Base-by-base conservation (phyloP, 2,329 filamentous ascomycete species). In the Fusarium pseudonygamai region DNA sequence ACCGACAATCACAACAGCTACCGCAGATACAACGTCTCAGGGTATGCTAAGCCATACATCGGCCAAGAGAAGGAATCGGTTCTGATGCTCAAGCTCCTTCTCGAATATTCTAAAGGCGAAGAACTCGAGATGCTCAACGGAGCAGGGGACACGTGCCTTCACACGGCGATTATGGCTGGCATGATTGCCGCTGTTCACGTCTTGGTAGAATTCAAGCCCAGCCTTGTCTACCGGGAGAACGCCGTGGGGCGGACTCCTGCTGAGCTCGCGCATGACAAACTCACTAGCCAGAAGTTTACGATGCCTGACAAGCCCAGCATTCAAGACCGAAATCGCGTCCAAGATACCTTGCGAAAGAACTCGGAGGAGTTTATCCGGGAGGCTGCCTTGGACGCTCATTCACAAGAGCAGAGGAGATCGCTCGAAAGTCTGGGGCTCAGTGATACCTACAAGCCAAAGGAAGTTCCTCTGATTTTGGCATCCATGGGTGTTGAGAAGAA, bases 161-260 rank as follows among this genome's bases (percentile, higher is more conserved):
- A 94, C 76, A 86, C 84, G 1, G 85, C 87, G 16, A 85, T 90
- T 26, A 78, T 82, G 61, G 78, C 80, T 13, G 75, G 81, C 18
- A 73, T 82, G 40, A 73, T 83, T 13, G 78, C 77, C 40, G 73
- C 87, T 3, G 75, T 83, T 43, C 80, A 83, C 20, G 76, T 83
- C 6, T 76, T 93, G 7, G 81, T 95, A 16, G 82, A 87, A 15
- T 83, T 83, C 72, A 85, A 88, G 24, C 88, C 91, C 0, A 84
- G 85, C 32, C 84, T 95, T 4, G 82, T 94, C 1, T 87, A 89
- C 74, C 88, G 91, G 28, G 94, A 96, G 79, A 95, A 95, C 74
- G 89, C 93, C 0, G 93, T 93, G 0, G 94, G 94, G 4, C 87
- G 89, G 22, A 96, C 93, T 0, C 92, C 93, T 0, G 85, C 87